Conservation (phyloP, 2,329 filamentous ascomycete genomes). For the Pestalotiopsis sp. region DNA sequence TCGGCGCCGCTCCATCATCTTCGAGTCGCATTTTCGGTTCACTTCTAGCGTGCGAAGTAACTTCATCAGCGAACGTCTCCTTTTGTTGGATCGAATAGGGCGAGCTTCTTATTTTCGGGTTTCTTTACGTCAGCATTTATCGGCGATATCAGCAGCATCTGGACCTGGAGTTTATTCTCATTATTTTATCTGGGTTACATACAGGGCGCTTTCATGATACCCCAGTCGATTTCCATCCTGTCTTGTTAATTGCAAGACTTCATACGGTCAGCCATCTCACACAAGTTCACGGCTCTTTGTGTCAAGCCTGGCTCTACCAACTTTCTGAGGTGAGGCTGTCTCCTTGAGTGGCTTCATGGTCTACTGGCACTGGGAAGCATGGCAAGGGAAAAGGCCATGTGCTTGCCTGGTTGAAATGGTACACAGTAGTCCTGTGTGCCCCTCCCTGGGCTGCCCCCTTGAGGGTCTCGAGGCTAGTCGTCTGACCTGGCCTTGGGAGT, state of each 20-base stretch:
- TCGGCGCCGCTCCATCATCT: neutral
- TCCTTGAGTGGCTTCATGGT: neutral
- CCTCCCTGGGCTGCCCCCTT: too few species aligned
- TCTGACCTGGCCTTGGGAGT: too few species aligned
- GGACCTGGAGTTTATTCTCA: neutral
- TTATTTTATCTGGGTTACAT: neutral
- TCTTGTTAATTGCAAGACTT: neutral
- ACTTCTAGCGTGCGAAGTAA: neutral
- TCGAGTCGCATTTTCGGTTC: neutral
- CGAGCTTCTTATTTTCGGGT: neutral
- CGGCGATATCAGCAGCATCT: neutral
- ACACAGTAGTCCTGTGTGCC: neutral
- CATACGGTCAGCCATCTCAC: neutral
- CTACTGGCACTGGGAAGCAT: neutral
- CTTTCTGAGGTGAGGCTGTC: neutral
- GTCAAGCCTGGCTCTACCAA: neutral
- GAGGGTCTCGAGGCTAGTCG: too few species aligned
- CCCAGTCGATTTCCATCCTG: neutral
- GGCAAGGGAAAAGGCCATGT: neutral
- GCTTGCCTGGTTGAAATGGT: neutral
- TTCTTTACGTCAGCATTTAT: neutral
- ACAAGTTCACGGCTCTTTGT: neutral
- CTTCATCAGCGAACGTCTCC: neutral
- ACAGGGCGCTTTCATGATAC: slow-evolving; percentile 11
- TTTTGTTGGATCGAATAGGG: neutral